These are phyloP conservation scores for Solanum chiquidenum DNA, from an alignment of 257 asterid genomes.

Conservation along the genomic window DNA sequence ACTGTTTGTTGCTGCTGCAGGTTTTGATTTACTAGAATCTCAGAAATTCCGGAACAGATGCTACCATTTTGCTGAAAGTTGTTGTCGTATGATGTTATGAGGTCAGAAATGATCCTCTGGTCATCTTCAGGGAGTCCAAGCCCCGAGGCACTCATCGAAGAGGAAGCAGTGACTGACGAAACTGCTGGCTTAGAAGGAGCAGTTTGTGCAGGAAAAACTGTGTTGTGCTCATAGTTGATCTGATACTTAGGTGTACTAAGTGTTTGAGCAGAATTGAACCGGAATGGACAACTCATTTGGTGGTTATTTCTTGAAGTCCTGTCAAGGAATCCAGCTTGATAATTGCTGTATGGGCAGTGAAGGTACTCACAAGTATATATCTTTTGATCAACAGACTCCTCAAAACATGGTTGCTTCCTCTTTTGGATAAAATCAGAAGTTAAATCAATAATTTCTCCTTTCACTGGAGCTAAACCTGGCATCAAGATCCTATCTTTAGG, in stretches of 20 bases:
- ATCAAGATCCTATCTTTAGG: not conserved
- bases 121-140: conserved; percentile 63
- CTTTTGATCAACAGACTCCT: conserved; percentile 17
- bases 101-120: conserved; percentile 47
- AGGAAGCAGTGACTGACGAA: conserved; percentile 2
- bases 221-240: conserved; percentile 13
- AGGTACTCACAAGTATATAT: conserved; percentile 39
- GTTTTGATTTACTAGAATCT: not conserved
- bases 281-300: conserved; percentile 37
- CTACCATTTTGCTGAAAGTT: conserved; percentile 22
- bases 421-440: conserved; percentile 26
- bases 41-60: conserved; percentile 2
- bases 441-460: conserved; percentile 36
- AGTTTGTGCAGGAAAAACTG: conserved; percentile 4
- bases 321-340: conserved; percentile 35
- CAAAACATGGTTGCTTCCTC: conserved; percentile 24
- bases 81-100: conserved; percentile 40
- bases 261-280: conserved; percentile 12
- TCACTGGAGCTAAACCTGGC: conserved; percentile 24
- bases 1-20: not conserved
- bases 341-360: conserved; percentile 43
- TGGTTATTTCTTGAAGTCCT: conserved; percentile 46
- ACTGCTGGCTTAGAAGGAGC: not conserved
- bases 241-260: conserved; percentile 8
- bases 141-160: conserved; percentile 25